These are phyloP conservation scores for Vigna nakashimae DNA, from an alignment of 306 rosid species.

Conservation along the genomic window DNA sequence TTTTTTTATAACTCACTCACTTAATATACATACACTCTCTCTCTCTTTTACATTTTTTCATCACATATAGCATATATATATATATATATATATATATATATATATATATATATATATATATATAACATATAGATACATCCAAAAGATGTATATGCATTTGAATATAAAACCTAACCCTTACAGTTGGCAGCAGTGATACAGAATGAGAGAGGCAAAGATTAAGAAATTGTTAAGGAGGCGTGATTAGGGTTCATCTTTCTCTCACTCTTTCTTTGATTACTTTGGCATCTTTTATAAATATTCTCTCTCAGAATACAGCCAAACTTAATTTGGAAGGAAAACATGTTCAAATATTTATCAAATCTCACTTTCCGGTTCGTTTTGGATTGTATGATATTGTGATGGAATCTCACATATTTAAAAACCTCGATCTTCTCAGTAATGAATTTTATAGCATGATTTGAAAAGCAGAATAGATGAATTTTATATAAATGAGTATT, in stretches of 20 bases:
- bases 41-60: background rate
- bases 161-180: slow-evolving; percentile 11
- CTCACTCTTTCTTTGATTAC: slow-evolving; percentile 12
- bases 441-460: background rate
- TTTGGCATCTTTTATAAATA: slow-evolving; percentile 44
- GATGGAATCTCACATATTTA: slow-evolving; percentile 8
- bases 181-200: background rate
- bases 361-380: slow-evolving; percentile 10
- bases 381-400: slow-evolving; percentile 10
- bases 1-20: background rate
- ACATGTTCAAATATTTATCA: background rate
- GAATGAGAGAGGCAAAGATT: background rate
- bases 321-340: slow-evolving; percentile 29
- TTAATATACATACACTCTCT: background rate
- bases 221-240: background rate
- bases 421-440: slow-evolving; percentile 12
- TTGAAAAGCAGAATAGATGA: too few relatives aligned
- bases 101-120: background rate
- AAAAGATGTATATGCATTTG: background rate
- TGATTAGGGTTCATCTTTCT: background rate
- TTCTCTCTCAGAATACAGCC: slow-evolving; percentile 38
- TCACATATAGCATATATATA: background rate
- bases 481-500: too few relatives aligned
- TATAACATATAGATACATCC: too few relatives aligned
- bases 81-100: too few relatives aligned